Percentiles rank a stretch among this genome's conserved stretches.
phyloP scores from a whole-genome alignment of 2,329 filamentous ascomycete genomes.

The Penicillium sp. region DNA sequence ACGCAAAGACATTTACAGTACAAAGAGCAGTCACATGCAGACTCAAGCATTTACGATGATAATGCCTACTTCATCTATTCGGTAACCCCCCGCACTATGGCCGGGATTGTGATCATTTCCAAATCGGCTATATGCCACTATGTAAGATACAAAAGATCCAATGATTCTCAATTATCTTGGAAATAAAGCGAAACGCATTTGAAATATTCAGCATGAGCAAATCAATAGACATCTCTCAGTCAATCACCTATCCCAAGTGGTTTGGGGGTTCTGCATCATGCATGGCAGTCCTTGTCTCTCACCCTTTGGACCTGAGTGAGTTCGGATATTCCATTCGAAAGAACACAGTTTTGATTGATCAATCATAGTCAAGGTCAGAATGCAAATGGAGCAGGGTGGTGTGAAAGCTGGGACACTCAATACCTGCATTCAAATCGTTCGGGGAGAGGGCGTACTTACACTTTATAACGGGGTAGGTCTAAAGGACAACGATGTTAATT shows the following conservation, averaged over 20 bases:
- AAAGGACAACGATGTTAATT: background rate
- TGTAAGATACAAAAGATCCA: background rate
- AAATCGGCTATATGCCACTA: conserved; percentile 9
- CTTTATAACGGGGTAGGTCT: conserved; percentile 24
- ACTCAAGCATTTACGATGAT: background rate
- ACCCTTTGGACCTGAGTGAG: conserved; percentile 28
- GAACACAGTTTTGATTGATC: background rate
- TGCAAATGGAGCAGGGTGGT: conserved; percentile 22
- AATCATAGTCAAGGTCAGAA: conserved; percentile 25
- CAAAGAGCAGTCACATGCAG: background rate
- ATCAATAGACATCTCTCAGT: background rate
- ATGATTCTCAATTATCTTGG: background rate
- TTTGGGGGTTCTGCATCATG: conserved; percentile 31
- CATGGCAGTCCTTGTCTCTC: conserved; percentile 29
- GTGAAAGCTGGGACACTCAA: conserved; percentile 15
- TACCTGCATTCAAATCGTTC: conserved; percentile 22
- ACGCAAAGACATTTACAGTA: too few relatives aligned
- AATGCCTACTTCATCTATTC: background rate
- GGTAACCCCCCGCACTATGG: background rate
- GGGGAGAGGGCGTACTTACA: conserved; percentile 16
- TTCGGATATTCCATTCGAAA: background rate
- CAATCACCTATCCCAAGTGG: conserved; percentile 19
- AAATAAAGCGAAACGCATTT: background rate
- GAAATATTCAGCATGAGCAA: background rate
- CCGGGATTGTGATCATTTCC: background rate